These are phyloP conservation scores for Neohortaea acidophila DNA, from an alignment of 495 filamentous ascomycete species.

Conservation along the genomic window DNA sequence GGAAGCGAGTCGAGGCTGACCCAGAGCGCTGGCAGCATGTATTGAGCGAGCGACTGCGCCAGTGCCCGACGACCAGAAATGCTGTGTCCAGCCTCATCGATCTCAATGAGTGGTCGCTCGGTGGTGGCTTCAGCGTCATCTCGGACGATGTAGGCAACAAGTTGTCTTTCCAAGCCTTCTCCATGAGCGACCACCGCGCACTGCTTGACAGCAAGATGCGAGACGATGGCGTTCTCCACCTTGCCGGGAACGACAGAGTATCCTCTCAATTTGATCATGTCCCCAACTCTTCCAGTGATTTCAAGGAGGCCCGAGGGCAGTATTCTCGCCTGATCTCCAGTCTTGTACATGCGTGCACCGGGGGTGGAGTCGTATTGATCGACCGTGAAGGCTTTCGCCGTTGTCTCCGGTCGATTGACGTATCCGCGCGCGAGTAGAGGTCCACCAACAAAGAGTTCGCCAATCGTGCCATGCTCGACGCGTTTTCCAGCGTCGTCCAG, in stretches of 20 bases:
- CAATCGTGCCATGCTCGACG: conserved; percentile 26
- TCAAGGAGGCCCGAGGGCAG: conserved; percentile 24
- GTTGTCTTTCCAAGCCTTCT: conserved; percentile 47
- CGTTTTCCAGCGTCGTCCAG: conserved; percentile 40
- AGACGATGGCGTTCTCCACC: conserved; percentile 45
- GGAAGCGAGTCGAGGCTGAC: conserved; percentile 44
- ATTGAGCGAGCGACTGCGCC: conserved; percentile 44
- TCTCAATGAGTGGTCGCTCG: conserved; percentile 38
- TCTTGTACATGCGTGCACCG: conserved; percentile 24
- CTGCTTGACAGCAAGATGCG: conserved; percentile 42
- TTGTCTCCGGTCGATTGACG: conserved; percentile 25
- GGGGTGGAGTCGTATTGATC: conserved; percentile 19
- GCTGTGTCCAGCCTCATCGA: conserved; percentile 46
- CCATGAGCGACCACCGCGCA: conserved; percentile 47
- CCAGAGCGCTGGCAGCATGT: conserved; percentile 58
- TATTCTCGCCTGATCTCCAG: conserved; percentile 24
- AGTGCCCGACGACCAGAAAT: conserved; percentile 40
- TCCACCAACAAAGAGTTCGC: conserved; percentile 25
- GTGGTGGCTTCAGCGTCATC: conserved; percentile 38
- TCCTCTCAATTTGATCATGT: conserved; percentile 26
- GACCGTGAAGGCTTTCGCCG: conserved; percentile 21
- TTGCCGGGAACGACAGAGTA: conserved; percentile 27
- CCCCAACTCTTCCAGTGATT: conserved; percentile 24
- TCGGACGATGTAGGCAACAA: conserved; percentile 51
- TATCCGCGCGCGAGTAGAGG: conserved; percentile 23